Evolutionary conservation across 345 rosid genomes (phyloP), one percentile per base, ranked within the genome.

Genomic region (Arabidopsis arenosa): DNA sequence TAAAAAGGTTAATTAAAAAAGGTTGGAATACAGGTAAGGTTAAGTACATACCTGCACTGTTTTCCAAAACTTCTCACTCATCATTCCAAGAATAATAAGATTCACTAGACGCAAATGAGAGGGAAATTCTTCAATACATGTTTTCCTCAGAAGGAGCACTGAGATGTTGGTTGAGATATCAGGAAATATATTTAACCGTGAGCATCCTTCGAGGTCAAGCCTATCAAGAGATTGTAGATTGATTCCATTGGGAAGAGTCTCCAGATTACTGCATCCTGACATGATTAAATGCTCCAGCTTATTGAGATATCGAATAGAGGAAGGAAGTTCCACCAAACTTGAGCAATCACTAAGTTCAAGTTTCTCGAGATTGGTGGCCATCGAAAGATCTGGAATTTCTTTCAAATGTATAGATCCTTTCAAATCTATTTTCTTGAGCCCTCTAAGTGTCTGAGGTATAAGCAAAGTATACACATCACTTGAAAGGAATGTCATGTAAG

Each of bases 361-460:
- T 9, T 2, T 39, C 41, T 47, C 48, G 10, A 83, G 58, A 5
- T 30, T 75, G 2, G 48, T 28, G 0, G 80, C 77, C 51, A 28
- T 2, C 9, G 77, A 69, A 4, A 70, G 47, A 52, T 77, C 47
- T 17, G 77, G 68, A 7, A 77, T 48, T 68, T 28, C 63, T 3
- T 10, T 45, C 45, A 82, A 26, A 3, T 65, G 3, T 15, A 0
- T 1, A n/a, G 67, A 80, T 4, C 9, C 0, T 0, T 6, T 0
- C 37, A 83, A 47, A 43, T 63, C 13, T 4, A 82, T 13, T 8
- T 15, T 7, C 53, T 36, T 74, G n/a, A 79, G 47, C 6, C 63
- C 68, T 8, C 1, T 57, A 12, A 62, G 32, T 66, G 13, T n/a
- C n/a, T n/a, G n/a, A n/a, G n/a, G n/a, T n/a, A n/a, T n/a, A n/a